These are phyloP conservation scores for Smallanthus sonchifolius DNA, from an alignment of 129 eudicot species.

Conservation along the genomic window DNA sequence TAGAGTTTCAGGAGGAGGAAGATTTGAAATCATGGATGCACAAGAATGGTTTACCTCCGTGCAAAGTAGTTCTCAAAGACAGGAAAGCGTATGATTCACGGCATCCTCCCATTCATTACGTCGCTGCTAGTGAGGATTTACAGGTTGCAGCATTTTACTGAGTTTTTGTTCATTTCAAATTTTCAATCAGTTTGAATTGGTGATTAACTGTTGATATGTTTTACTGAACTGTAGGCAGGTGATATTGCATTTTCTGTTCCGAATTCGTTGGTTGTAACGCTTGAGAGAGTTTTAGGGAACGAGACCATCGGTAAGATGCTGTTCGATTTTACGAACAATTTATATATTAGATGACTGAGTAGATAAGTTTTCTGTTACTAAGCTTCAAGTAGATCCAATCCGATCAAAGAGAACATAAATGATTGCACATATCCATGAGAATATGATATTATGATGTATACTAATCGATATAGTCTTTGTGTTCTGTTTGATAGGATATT, in stretches of 20 bases:
- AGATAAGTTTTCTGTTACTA: too few relatives aligned
- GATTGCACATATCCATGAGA: background rate
- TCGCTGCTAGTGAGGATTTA: constrained; percentile 92
- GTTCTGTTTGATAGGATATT: background rate
- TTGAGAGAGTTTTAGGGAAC: constrained; percentile 93
- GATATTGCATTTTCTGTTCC: constrained; percentile 88
- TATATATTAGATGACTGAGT: background rate
- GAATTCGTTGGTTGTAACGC: constrained; percentile 70
- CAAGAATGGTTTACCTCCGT: constrained; percentile 84
- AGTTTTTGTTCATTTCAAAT: background rate
- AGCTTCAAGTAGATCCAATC: background rate
- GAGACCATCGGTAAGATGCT: constrained; percentile 73
- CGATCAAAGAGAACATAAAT: background rate
- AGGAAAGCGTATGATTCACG: constrained; percentile 50
- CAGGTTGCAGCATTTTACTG: constrained; percentile 36
- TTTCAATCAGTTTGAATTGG: background rate
- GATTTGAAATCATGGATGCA: constrained; percentile 95
- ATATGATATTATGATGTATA: background rate
- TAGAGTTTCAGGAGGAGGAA: constrained; percentile 33
- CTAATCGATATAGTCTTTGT: too few relatives aligned
- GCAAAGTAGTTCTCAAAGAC: constrained; percentile 70
- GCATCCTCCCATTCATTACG: constrained; percentile 64
- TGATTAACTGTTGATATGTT: background rate
- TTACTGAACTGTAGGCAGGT: constrained; percentile 48
- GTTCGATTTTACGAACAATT: background rate